Evolutionary conservation across 2,329 filamentous ascomycete species (phyloP), one percentile per base, ranked within the genome.

Genomic region (Triangularia verruculosa): DNA sequence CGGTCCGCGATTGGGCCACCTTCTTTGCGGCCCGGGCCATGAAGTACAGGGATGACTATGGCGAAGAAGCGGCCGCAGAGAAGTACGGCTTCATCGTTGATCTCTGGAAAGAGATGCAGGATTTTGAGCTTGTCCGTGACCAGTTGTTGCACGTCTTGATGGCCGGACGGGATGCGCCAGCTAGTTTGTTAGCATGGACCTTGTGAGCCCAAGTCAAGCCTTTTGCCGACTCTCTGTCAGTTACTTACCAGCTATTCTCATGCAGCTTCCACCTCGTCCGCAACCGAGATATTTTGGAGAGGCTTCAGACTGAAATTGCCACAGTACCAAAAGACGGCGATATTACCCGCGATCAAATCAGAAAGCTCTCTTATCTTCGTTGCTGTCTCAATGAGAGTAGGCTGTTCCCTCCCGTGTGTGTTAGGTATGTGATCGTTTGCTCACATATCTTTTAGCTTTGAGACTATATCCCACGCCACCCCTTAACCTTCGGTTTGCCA

Each of bases 381-480:
- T 64, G 64, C 28, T 66, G 71, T 9, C 54, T 70, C 28, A 70
- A 68, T 27, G 65, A 67, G 51, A 67, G 64, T 43, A 61, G 7
- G 22, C 27, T 15, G 8, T 52, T 2, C 32, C 3, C 11, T 20
- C 3, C 27, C 54, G 9, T 25, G n/a, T n/a, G n/a, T 15, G 6
- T 4, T 12, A n/a, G 11, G 3, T 25, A 3, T 11, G 5, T 25
- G 12, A 54, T 8, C 4, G 8, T 25, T 15, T 15, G 7, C 22
- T 25, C 27, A 28, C 17, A 15, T 4, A 27, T 27, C 4, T 47
- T 39, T 6, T 3, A 68, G 62, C 59, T 32, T 69, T 78, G 4
- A 74, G 77, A 1, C 66, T 78, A 5, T 75, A 75, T 62, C 74
- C 77, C 0, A 65, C 71, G 2, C 72, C 77, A 0, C 75, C 76